Evolutionary conservation across 2,329 filamentous ascomycete species (phyloP), one percentile per base, ranked within the genome.

Genomic region (Hypoxylon sp.): DNA sequence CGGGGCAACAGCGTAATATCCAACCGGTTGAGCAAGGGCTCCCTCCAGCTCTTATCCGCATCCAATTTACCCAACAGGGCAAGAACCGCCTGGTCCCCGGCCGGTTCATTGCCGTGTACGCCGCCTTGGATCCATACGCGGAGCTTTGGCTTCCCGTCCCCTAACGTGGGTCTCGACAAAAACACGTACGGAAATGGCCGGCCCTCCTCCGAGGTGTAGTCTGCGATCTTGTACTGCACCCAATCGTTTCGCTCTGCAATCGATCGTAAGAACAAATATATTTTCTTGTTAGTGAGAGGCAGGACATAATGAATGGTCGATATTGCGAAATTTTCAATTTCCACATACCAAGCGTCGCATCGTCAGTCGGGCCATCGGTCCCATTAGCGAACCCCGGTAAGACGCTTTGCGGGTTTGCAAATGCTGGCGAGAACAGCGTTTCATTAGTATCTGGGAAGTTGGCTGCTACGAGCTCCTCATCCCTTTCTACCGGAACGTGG

Each of bases 361-460:
- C 72, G 31, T 76, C 74, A 17, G 77, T 78, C 8, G 76, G 77
- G 1, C 75, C 75, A 37, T 76, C 73, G 2, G 74, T 75, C 8
- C 76, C 77, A 46, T 77, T 73, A 6, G 56, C 47, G 37, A 77
- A 78, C 6, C 74, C 72, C 4, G 62, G 71, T 1, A 69, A 71
- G 1, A 75, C 50, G n/a, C 61, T 67, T 8, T 73, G 58, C 8
- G 74, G 75, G n/a, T 67, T 61, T 7, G 69, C 8, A 60, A 78
- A 78, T 15, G 76, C 75, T 1, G 77, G 76, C 0, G 76, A 77
- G 6, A 72, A 58, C 2, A 79, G 67, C 15, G 71, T 72, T 13
- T 76, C 73, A 55, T 75, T 72, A 6, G 76, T 75, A 61, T 78
- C 71, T 3, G 70, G 73, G 55, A 78, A 79, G 68, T 78, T 77